Evolutionary conservation across 2,329 filamentous ascomycete genomes (phyloP).

Genomic region (Coniochaeta sp.): DNA sequence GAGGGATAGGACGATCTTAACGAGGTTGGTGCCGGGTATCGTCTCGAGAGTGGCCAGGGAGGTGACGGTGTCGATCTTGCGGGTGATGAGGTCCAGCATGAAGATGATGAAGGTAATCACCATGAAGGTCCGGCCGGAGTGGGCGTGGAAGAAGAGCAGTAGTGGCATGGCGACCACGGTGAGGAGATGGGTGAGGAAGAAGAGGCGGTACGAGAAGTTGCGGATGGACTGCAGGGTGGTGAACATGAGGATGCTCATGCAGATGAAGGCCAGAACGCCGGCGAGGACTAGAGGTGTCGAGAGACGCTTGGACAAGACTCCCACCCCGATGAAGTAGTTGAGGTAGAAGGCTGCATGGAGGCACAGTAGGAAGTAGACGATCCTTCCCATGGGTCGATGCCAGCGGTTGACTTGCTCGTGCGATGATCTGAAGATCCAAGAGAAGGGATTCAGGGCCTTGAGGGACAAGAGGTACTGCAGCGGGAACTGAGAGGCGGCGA

Average conservation of each 20-base stretch:
- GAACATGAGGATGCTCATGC: slow-evolving; percentile 36
- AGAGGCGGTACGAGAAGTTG: slow-evolving; percentile 51
- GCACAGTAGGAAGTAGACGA: slow-evolving; percentile 46
- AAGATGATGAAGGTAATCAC: slow-evolving; percentile 44
- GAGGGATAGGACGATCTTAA: slow-evolving; percentile 45
- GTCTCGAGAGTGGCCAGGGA: slow-evolving; percentile 39
- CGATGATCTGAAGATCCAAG: slow-evolving; percentile 45
- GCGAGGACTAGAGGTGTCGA: slow-evolving; percentile 43
- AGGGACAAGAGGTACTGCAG: slow-evolving; percentile 56
- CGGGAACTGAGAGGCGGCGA: slow-evolving; percentile 56
- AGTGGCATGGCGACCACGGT: slow-evolving; percentile 44
- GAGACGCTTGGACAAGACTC: slow-evolving; percentile 40
- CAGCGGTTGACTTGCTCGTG: slow-evolving; percentile 59
- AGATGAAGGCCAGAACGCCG: slow-evolving; percentile 42
- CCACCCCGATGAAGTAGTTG: slow-evolving; percentile 48
- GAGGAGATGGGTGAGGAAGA: slow-evolving; percentile 53
- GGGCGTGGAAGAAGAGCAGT: slow-evolving; percentile 51
- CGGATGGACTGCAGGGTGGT: slow-evolving; percentile 43
- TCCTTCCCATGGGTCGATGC: slow-evolving; percentile 53
- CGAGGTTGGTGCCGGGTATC: slow-evolving; percentile 47
- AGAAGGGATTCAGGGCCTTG: slow-evolving; percentile 51
- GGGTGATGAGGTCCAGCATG: slow-evolving; percentile 43
- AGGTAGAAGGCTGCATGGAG: slow-evolving; percentile 50
- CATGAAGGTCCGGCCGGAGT: slow-evolving; percentile 42
- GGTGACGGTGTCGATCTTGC: slow-evolving; percentile 43